Evolutionary conservation across 345 rosid genomes (phyloP).

Genomic region (Ceriops zippeliana): DNA sequence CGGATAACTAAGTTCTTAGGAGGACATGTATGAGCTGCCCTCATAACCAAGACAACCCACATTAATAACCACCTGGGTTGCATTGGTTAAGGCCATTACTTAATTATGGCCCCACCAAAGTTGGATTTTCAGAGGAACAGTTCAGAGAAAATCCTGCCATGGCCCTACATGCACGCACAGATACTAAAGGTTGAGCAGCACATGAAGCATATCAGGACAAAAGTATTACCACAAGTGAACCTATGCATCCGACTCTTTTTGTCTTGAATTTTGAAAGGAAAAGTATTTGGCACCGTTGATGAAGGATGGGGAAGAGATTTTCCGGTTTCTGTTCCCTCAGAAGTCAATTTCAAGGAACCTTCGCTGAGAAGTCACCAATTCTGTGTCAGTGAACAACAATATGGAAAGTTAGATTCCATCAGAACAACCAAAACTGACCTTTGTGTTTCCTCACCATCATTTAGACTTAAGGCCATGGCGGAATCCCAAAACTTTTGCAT

Average conservation of each 20-base stretch:
- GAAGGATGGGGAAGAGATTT: conserved; percentile 53
- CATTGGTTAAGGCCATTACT: no score
- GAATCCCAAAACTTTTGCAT: conserved; percentile 99
- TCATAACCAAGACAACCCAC: no score
- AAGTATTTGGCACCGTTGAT: conserved; percentile 34
- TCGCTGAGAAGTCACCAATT: conserved; percentile 54
- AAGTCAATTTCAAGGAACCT: conserved; percentile 67
- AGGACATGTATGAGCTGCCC: no score
- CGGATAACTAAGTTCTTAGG: no score
- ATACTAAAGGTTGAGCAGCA: not conserved
- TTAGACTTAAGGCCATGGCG: conserved; percentile 71
- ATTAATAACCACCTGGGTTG: no score
- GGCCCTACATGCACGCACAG: no score
- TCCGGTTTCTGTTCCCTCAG: conserved; percentile 71
- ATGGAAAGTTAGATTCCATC: conserved; percentile 10
- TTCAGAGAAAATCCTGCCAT: no score
- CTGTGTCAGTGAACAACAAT: conserved; percentile 13
- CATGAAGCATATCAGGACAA: not conserved
- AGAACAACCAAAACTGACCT: conserved; percentile 44
- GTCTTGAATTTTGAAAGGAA: conserved; percentile 87
- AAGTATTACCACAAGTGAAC: conserved; percentile 72
- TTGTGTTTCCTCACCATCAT: conserved; percentile 75
- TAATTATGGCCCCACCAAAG: no score
- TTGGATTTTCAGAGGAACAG: no score
- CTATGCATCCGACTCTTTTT: conserved; percentile 82